These are phyloP conservation scores for Carex myosuroides DNA, from an alignment of 176 grass and related monocot genomes.

Conservation along the genomic window DNA sequence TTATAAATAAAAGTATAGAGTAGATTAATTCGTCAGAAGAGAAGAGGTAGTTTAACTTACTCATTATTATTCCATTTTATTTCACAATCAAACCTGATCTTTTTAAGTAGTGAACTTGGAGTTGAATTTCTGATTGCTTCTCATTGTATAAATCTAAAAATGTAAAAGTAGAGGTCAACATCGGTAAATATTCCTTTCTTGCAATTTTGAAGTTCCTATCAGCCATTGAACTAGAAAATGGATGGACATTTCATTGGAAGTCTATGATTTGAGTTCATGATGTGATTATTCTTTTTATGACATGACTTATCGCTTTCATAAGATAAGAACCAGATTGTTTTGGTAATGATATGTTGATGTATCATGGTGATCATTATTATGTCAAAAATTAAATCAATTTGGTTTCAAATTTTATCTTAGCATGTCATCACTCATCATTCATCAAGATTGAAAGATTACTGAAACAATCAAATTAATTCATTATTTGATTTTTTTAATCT, in stretches of 20 bases:
- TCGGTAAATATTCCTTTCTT: constrained; percentile 10
- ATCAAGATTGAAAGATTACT: too few relatives aligned
- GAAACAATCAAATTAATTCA: too few relatives aligned
- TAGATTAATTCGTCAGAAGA: too few relatives aligned
- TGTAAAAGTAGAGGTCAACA: background rate
- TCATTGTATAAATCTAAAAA: background rate
- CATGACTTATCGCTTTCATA: background rate
- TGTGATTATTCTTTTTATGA: background rate
- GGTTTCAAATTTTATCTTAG: too few relatives aligned
- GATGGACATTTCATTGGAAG: background rate
- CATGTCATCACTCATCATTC: too few relatives aligned
- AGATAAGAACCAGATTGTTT: background rate
- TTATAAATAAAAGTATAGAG: too few relatives aligned
- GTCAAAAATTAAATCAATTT: too few relatives aligned
- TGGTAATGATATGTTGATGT: background rate
- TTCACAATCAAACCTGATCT: too few relatives aligned
- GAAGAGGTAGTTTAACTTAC: too few relatives aligned
- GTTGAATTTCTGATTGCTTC: background rate
- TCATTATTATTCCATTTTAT: too few relatives aligned
- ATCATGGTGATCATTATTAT: background rate
- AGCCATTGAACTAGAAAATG: background rate
- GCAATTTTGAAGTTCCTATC: background rate
- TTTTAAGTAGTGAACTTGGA: background rate
- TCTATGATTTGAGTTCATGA: background rate
- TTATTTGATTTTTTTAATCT: too few relatives aligned